Base-by-base conservation (phyloP, 2,329 filamentous ascomycete genomes). In the Microsporum canis region DNA sequence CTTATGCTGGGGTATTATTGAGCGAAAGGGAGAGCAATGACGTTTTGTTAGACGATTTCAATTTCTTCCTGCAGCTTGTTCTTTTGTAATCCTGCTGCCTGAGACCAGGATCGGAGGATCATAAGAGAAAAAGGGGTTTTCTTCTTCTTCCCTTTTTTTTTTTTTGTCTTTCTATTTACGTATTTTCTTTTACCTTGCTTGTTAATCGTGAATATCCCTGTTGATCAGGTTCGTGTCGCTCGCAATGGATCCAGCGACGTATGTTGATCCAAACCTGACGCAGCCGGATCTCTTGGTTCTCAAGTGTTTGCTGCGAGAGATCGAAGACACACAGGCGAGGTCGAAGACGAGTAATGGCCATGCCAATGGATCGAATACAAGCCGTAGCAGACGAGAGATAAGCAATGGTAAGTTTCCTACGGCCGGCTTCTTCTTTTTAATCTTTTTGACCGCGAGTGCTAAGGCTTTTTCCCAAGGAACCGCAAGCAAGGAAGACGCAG, bases 261-360 rank as follows among this genome's bases (percentile, higher is more conserved):
- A 49, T 41, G 57, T 60, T 36, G 43, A 63, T 41, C 61, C 61
- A n/a, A 55, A 58, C 58, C 56, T 63, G 47, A 63, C 61, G 33
- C 38, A 45, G 3, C 58, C 49, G 14, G 61, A 63, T 33, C 41
- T 56, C n/a, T 23, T 60, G 43, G 61, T 63, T 31, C 58, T 63
- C 14, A 14, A 58, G 41, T 58, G 43, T 43, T 43, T 63, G 17
- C 58, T 60, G n/a, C 58, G 45, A 34, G 61, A 63, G 31, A 43
- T 58, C 36, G 33, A 45, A 33, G 38, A 29, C 12, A 23, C 17
- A 31, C 29, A 38, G 55, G 17, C n/a, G 41, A 31, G 27, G 49
- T 7, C 12, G 31, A 10, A 36, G 31, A 41, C 12, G 14, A 61
- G n/a, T n/a, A 58, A 33, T 38, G 47, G 14, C 8, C 27, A 31